Percentiles rank a stretch among this genome's conserved stretches.
Conservation (phyloP, 495 filamentous ascomycete genomes). For the Staphylotrichum longicolle region DNA sequence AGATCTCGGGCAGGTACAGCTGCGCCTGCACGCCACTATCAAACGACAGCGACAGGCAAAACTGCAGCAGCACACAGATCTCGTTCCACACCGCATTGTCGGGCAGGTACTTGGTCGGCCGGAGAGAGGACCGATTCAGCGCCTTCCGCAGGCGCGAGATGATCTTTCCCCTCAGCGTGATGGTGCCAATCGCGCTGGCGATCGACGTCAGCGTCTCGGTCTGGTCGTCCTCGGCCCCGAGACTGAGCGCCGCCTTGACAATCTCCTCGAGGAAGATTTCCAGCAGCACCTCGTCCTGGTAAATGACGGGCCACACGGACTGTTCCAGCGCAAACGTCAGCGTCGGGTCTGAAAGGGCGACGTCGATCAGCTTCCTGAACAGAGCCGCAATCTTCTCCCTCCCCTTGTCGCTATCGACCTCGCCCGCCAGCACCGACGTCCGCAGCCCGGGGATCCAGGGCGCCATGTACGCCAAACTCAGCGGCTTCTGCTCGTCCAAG, state of each 20-base stretch:
- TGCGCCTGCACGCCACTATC: conserved; percentile 62
- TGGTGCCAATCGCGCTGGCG: conserved; percentile 57
- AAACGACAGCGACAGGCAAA: conserved; percentile 62
- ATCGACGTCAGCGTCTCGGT: conserved; percentile 61
- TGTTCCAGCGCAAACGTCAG: conserved; percentile 59
- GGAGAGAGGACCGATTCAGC: conserved; percentile 59
- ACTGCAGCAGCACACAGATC: conserved; percentile 60
- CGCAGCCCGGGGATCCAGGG: conserved; percentile 61
- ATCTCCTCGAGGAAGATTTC: conserved; percentile 65
- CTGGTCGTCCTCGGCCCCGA: conserved; percentile 55
- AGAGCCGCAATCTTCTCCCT: conserved; percentile 59
- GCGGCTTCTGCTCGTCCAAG: conserved; percentile 57
- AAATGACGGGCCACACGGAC: conserved; percentile 59
- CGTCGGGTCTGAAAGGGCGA: conserved; percentile 54
- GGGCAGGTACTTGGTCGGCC: conserved; percentile 57
- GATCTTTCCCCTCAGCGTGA: conserved; percentile 59
- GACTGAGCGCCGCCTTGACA: conserved; percentile 55
- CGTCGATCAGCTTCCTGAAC: conserved; percentile 62
- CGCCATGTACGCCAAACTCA: conserved; percentile 64
- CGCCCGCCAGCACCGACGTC: conserved; percentile 53
- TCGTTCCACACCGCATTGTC: conserved; percentile 65
- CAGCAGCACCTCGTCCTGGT: conserved; percentile 57
- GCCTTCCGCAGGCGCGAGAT: conserved; percentile 61
- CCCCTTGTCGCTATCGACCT: conserved; percentile 58
- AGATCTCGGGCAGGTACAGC: conserved; percentile 62